A percentile compares a stretch with the other conserved stretches of the same genome.
Evolutionary conservation across 108 stramenopile species (phyloP).

Genomic region (Mediolabrus comicus): DNA sequence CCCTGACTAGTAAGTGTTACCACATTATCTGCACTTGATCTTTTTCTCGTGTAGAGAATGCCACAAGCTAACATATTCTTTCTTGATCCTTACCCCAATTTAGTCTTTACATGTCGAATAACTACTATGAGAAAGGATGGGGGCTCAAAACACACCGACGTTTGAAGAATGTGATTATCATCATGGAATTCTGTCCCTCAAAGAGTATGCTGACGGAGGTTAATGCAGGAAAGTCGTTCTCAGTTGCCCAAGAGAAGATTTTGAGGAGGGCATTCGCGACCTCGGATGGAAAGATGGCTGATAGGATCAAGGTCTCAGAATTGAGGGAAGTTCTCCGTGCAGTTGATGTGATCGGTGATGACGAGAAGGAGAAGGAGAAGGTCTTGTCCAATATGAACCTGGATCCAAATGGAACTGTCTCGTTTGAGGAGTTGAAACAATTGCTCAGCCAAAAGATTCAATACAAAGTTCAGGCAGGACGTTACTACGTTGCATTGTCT

Average conservation of each 20-base stretch:
- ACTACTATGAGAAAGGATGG: conserved; percentile 96
- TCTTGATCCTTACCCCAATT: too few relatives aligned
- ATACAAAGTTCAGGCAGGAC: conserved; percentile 91
- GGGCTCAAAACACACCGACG: conserved; percentile 92
- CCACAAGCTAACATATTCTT: not conserved
- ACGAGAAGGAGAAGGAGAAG: conserved; percentile 80
- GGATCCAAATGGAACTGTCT: conserved; percentile 68
- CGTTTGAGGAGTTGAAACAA: conserved; percentile 86
- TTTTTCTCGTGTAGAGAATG: not conserved
- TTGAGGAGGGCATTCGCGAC: conserved; percentile 86
- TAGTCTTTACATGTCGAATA: conserved; percentile 80
- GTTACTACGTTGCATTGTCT: conserved; percentile 91
- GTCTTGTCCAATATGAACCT: conserved; percentile 76
- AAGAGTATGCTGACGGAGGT: conserved; percentile 67
- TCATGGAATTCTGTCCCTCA: conserved; percentile 90
- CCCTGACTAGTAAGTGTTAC: conserved; percentile 60
- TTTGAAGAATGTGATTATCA: conserved; percentile 96
- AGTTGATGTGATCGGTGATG: conserved; percentile 86
- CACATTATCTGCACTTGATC: too few relatives aligned
- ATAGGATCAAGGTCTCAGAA: conserved; percentile 84
- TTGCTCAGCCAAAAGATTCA: conserved; percentile 84
- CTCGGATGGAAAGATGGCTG: conserved; percentile 81
- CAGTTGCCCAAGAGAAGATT: conserved; percentile 84
- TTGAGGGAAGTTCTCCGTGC: conserved; percentile 87
- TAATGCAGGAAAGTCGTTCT: conserved; percentile 80